Base-by-base conservation (phyloP, 257 asterid genomes). In the Gardenia jasminoides region DNA sequence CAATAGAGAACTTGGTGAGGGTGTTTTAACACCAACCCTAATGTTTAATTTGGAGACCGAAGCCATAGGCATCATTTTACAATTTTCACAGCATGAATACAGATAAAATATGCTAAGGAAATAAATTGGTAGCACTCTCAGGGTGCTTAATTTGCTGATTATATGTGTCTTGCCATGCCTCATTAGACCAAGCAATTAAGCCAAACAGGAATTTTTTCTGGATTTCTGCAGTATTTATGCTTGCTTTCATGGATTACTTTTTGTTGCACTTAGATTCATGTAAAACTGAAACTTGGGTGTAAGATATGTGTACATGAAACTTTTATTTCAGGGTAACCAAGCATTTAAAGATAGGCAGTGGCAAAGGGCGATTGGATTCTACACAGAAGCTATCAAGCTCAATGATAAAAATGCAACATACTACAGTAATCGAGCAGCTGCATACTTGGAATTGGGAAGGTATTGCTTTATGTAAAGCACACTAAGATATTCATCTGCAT, bases 371-470 rank as follows among this genome's bases (percentile, higher is more conserved):
- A 80, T 92, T 72, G 97, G 92, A 75, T 92, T 82, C 88, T 96
- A 96, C 82, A 78, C 94, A 28, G 99, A 96, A 82, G 99, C 99
- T 73, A 90, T 96, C 90, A 96, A 91, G 82, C 93, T 93, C 80
- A 93, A 92, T 83, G 79, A 89, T 74, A 89, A 85, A 77, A 91
- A 84, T 83, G 97, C 98, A 30, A 96, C 98, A 44, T 96, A 91
- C 84, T 96, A 88, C 87, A 89, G 91, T 73, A 96, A 96, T 87
- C 86, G 99, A 82, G 97, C 99, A 73, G 98, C 98, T 52, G 98
- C 96, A 79, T 88, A 90, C 88, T 87, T 96, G 90, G 98, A 84
- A 90, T 39, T 96, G 77, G 59, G 88, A 85, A 96, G 93, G 99
- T 93, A 66, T 26, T 24, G 48, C 67, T 47, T 36, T 70, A 74